Conservation (phyloP, 2,329 filamentous ascomycete genomes). For the Arthrobotrys iridis region DNA sequence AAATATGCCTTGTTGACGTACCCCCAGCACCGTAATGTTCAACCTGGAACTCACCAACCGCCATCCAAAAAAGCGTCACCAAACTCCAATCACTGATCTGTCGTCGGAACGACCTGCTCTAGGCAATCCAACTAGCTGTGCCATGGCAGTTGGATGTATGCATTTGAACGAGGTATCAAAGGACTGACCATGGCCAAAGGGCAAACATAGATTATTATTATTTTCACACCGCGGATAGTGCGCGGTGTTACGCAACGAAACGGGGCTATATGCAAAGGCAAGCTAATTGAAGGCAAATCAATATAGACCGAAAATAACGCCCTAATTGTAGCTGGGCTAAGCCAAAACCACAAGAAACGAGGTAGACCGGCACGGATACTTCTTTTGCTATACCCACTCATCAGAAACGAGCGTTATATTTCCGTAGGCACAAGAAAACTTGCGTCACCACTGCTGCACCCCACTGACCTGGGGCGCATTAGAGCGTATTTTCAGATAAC, state of each 20-base stretch:
- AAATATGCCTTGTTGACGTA: slow-evolving; percentile 49
- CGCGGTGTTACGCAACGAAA: slow-evolving; percentile 28
- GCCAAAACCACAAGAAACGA: not conserved
- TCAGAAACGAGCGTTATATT: not conserved
- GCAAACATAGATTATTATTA: slow-evolving; percentile 18
- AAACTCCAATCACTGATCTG: not conserved
- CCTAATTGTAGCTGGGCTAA: not conserved
- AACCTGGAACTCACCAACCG: not conserved
- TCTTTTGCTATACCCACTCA: not conserved
- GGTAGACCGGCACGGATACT: slow-evolving; percentile 13
- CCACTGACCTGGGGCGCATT: not conserved
- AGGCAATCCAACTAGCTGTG: not conserved
- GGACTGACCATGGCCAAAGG: too few relatives aligned
- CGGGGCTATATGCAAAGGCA: slow-evolving; percentile 27
- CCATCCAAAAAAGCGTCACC: not conserved
- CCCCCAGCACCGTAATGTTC: not conserved
- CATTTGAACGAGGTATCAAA: not conserved
- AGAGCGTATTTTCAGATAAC: slow-evolving; percentile 4
- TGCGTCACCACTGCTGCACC: not conserved
- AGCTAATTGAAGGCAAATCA: not conserved
- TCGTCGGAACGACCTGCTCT: slow-evolving; percentile 5
- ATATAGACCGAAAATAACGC: slow-evolving; percentile 31
- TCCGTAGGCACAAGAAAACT: not conserved
- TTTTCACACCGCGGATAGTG: not conserved
- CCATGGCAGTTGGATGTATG: not conserved